phyloP scores from a whole-genome alignment of 176 grass and related monocot species.

The Oryza longistaminata region DNA sequence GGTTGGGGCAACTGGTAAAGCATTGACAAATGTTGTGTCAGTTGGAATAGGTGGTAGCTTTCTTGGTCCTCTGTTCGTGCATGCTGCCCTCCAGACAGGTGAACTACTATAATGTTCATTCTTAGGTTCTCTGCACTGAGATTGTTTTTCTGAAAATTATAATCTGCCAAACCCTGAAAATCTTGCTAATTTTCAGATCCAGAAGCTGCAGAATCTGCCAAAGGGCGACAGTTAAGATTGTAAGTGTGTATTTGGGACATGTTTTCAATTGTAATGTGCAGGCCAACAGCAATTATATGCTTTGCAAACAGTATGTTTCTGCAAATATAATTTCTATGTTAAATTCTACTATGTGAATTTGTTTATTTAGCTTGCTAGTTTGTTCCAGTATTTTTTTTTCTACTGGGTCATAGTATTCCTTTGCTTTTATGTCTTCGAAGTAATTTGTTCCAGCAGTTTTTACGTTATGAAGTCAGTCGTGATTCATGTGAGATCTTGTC shows the following conservation, averaged over 20 bases:
- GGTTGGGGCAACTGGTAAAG: slow-evolving; percentile 91
- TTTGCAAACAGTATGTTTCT: not conserved
- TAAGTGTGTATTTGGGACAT: slow-evolving; percentile 47
- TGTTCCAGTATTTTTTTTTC: not conserved
- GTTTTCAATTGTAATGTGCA: not conserved
- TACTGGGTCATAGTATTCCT: not conserved
- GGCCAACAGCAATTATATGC: not conserved
- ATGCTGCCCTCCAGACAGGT: slow-evolving; percentile 87
- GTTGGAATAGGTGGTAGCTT: slow-evolving; percentile 98
- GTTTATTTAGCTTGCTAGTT: not conserved
- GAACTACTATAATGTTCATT: slow-evolving; percentile 1
- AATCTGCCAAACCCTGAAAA: slow-evolving; percentile 15
- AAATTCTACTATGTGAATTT: not conserved
- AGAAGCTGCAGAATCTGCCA: slow-evolving; percentile 78
- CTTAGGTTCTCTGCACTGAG: not conserved
- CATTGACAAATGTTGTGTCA: slow-evolving; percentile 78
- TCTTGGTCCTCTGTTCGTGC: slow-evolving; percentile 89
- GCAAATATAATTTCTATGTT: not conserved
- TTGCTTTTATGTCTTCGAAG: not conserved
- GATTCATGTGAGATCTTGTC: not conserved
- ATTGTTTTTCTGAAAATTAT: not conserved
- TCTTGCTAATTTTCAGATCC: slow-evolving; percentile 55
- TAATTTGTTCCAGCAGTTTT: not conserved
- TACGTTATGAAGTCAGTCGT: not conserved
- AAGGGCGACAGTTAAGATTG: slow-evolving; percentile 93